phyloP scores from a whole-genome alignment of 2,329 filamentous ascomycete genomes.

The Fusarium nisikadoi region DNA sequence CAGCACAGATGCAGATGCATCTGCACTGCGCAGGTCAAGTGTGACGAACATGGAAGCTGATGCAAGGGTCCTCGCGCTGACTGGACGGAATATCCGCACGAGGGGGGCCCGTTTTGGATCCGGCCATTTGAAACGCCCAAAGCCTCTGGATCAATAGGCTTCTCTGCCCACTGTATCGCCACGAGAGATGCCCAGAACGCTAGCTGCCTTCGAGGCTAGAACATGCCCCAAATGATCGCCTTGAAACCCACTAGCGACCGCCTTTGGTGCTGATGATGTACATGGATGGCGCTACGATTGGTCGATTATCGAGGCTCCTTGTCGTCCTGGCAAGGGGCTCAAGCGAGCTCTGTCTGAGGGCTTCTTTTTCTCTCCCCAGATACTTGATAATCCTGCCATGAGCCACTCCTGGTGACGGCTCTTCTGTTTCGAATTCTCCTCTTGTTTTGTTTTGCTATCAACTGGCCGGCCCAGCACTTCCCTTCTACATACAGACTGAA shows the following conservation, averaged over 20 bases:
- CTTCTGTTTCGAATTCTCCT: constrained; percentile 39
- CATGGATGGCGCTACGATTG: constrained; percentile 16
- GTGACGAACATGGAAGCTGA: constrained; percentile 31
- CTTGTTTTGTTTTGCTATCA: constrained; percentile 30
- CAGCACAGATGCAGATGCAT: constrained; percentile 3
- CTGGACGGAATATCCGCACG: constrained; percentile 30
- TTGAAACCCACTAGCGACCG: constrained; percentile 37
- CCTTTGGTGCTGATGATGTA: constrained; percentile 30
- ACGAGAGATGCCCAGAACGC: constrained; percentile 24
- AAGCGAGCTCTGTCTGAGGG: constrained; percentile 39
- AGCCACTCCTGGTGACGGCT: constrained; percentile 37
- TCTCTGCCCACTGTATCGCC: constrained; percentile 16
- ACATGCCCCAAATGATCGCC: constrained; percentile 29
- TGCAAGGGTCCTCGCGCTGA: constrained; percentile 31
- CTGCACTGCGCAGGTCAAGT: constrained; percentile 17
- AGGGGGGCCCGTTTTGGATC: constrained; percentile 33
- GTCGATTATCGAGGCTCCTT: constrained; percentile 3
- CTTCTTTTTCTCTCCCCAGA: constrained; percentile 22
- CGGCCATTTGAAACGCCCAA: constrained; percentile 34
- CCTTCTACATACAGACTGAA: constrained; percentile 18
- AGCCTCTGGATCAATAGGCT: constrained; percentile 24
- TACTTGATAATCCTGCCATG: constrained; percentile 40
- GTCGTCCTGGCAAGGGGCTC: constrained; percentile 31
- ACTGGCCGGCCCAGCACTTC: constrained; percentile 41
- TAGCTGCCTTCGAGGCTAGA: constrained; percentile 32